A percentile compares a stretch with the other conserved stretches of the same genome.
phyloP scores from a whole-genome alignment of 2,329 filamentous ascomycete genomes.

The Penicillium sp. region DNA sequence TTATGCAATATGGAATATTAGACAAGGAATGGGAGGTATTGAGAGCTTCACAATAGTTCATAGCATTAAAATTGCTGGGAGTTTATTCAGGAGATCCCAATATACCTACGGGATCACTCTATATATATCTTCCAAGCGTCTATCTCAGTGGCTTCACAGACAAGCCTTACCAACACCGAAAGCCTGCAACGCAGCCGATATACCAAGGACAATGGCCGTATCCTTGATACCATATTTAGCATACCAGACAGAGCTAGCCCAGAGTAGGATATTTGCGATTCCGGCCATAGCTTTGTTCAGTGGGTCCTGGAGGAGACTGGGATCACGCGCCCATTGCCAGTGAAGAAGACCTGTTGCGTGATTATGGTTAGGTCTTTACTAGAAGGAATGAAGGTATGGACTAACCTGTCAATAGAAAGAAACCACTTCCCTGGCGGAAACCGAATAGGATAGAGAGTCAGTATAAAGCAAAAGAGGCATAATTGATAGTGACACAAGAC shows the following conservation, averaged over 20 bases:
- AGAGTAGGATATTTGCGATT: constrained; percentile 27
- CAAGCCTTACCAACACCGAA: constrained; percentile 18
- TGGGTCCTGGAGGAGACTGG: constrained; percentile 24
- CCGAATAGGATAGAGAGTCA: neutral
- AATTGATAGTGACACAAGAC: neutral
- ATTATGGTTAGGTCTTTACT: neutral
- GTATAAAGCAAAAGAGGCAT: neutral
- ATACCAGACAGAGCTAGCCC: constrained; percentile 33
- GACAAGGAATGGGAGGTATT: no score
- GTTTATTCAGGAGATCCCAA: no score
- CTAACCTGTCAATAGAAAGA: constrained; percentile 25
- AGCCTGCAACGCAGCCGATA: constrained; percentile 26
- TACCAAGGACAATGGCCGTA: constrained; percentile 19
- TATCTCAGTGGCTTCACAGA: neutral
- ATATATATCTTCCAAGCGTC: neutral
- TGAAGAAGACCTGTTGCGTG: constrained; percentile 22
- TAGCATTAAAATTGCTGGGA: no score
- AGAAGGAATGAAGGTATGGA: neutral
- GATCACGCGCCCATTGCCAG: constrained; percentile 28
- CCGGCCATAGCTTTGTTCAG: constrained; percentile 30
- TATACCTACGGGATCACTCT: neutral
- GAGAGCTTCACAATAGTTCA: no score
- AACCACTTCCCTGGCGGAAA: constrained; percentile 23
- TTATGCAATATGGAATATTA: no score
- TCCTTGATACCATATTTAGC: constrained; percentile 26